Evolutionary conservation across 2,329 filamentous ascomycete genomes (phyloP), one percentile per base, ranked within the genome.

Genomic region (Thielaviopsis euricoi): DNA sequence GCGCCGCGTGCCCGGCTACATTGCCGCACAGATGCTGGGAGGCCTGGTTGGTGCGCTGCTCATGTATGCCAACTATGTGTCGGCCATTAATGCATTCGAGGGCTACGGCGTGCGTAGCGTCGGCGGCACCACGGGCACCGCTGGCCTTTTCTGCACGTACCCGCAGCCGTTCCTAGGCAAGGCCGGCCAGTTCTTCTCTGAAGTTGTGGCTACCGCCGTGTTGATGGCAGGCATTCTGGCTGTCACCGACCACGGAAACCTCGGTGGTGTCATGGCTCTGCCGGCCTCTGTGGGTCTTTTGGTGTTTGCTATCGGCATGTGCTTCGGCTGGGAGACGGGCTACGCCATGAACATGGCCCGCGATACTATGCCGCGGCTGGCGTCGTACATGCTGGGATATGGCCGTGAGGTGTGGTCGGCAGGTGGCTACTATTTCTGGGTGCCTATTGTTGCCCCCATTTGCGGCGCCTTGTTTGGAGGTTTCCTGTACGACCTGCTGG

Each of bases 291-390:
- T 57, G 4, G 58, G 55, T 15, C 63, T 81, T 23, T 71, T 87
- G 53, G 81, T 88, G 61, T 87, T 87, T 65, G 85, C 83, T 7
- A 80, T 88, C 22, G 84, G 83, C 19, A 81, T 82, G 33, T 85
- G 82, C 65, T 87, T 86, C 64, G 85, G 85, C 6, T 87, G 82
- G 82, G 79, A 88, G 67, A 89, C 85, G 1, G 84, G 85, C 43
- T 89, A 86, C 68, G 85, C 84, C 17, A 86, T 87, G 62, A 88
- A 88, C 64, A 68, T 86, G 49, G 85, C 83, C 40, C 76, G 85
- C 68, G 85, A 89, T 62, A 85, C 88, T 65, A 82, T 83, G 0
- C 84, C 84, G 10, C 73, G 85, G 12, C 67, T 87, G 50, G 78
- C 85, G 61, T 78, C 79, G 1, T 85, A 81, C 65, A 78, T 82